These are phyloP conservation scores for Omphalea diandra DNA, from an alignment of 441 rosid genomes.

Conservation along the genomic window DNA sequence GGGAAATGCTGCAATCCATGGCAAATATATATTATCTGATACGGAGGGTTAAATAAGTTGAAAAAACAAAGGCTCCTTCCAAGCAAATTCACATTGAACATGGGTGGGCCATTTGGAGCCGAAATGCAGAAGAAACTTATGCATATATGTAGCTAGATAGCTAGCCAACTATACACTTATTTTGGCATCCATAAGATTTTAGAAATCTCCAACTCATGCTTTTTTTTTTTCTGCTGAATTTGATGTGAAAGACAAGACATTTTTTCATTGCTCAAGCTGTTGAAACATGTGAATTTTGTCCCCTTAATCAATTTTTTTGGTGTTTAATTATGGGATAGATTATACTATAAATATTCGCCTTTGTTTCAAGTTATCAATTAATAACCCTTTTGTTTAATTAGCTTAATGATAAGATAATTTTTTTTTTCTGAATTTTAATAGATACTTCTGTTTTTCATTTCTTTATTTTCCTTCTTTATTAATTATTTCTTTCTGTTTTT, in stretches of 20 bases:
- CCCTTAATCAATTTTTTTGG: not conserved
- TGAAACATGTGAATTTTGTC: constrained; percentile 16
- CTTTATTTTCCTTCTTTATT: not conserved
- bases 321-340: too few relatives aligned
- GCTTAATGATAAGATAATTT: too few relatives aligned
- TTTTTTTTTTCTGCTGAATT: not conserved
- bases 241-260: constrained; percentile 32
- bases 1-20: not conserved
- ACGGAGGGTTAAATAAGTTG: not conserved
- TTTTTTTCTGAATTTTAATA: not conserved
- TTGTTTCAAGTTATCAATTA: not conserved
- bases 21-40: not conserved
- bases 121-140: constrained; percentile 21
- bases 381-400: too few relatives aligned
- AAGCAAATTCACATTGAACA: constrained; percentile 23
- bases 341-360: not conserved
- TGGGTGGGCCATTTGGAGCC: constrained; percentile 26
- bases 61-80: constrained; percentile 10
- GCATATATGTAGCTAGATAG: too few relatives aligned
- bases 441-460: constrained; percentile 1
- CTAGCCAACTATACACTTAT: constrained; percentile 30
- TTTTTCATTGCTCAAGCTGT: not conserved
- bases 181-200: not conserved
- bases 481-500: not conserved
- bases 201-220: constrained; percentile 25